Evolutionary conservation across 2,329 filamentous ascomycete genomes (phyloP), one percentile per base, ranked within the genome.

Genomic region (Epichloe baconii): DNA sequence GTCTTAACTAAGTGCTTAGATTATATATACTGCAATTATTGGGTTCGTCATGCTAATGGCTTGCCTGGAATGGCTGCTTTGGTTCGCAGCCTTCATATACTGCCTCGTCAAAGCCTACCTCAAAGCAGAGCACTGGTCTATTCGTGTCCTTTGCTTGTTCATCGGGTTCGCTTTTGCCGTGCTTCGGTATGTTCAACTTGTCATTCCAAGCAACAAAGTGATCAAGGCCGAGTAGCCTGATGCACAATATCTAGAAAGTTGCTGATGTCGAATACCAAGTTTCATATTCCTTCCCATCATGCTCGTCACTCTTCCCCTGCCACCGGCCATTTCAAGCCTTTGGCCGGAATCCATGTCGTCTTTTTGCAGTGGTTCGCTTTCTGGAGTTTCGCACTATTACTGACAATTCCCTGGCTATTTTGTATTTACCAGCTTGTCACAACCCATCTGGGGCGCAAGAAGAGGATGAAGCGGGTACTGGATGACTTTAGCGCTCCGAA

Each of bases 301-400:
- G 89, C 68, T 96, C 21, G 88, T 95, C 46, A 97, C 90, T 0
- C 74, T 97, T 4, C 91, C 91, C 0, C 74, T 97, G 3, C 91
- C 91, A 0, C 68, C 74, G 19, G 76, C 80, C 53, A 73, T 96
- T 44, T 83, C 83, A 7, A 74, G 78, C 53, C 77, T 86, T 58
- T 94, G 91, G 69, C 90, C 91, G 0, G 51, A 65, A 3, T 50
- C 66, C 1, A 79, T 93, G 74, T 85, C 93, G 41, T 68, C 65
- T 2, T 75, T 45, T 75, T 97, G 14, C 90, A 96, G 64, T 94
- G 88, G 86, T 95, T 97, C 62, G 90, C 89, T 4, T 97, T 97
- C 66, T 96, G 88, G 83, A 83, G 85, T 31, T 97, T 97, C 58
- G 85, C 90, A 0, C 80, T 81, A 56, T 79, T 97, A 10, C 71